Evolutionary conservation across 2,329 filamentous ascomycete genomes (phyloP).

Genomic region (Beauveria varroae): DNA sequence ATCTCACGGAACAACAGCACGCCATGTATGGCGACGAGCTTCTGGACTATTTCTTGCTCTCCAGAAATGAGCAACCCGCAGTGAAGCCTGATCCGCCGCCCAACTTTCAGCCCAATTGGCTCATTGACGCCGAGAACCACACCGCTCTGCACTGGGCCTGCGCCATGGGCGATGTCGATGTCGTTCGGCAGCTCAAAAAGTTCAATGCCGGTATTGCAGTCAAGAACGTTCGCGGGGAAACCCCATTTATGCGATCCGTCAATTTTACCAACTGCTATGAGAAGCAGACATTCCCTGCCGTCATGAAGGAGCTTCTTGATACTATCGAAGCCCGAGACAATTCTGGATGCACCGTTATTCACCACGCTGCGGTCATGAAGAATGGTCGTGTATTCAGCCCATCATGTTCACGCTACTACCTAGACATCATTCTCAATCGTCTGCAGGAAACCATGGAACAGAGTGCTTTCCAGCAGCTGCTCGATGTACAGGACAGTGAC

Average conservation of each 20-base stretch:
- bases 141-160: slow-evolving; percentile 95
- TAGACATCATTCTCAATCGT: slow-evolving; percentile 83
- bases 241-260: slow-evolving; percentile 87
- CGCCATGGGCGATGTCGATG: slow-evolving; percentile 91
- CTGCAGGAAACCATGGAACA: slow-evolving; percentile 71
- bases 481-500: slow-evolving; percentile 76
- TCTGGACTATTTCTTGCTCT: slow-evolving; percentile 90
- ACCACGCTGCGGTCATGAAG: slow-evolving; percentile 87
- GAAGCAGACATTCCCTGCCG: slow-evolving; percentile 78
- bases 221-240: slow-evolving; percentile 69
- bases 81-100: slow-evolving; percentile 70
- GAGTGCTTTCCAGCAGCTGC: slow-evolving; percentile 65
- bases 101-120: slow-evolving; percentile 80
- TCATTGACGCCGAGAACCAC: slow-evolving; percentile 89
- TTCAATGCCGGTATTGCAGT: slow-evolving; percentile 70
- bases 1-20: slow-evolving; percentile 72
- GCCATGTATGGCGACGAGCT: slow-evolving; percentile 87
- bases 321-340: slow-evolving; percentile 76
- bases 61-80: slow-evolving; percentile 68
- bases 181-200: slow-evolving; percentile 78
- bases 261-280: slow-evolving; percentile 97
- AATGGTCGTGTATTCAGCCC: slow-evolving; percentile 75
- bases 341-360: slow-evolving; percentile 81
- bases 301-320: slow-evolving; percentile 75
- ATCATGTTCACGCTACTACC: slow-evolving; percentile 84